These are phyloP conservation scores for Cardamine occulta DNA, from an alignment of 345 rosid species.

Conservation along the genomic window DNA sequence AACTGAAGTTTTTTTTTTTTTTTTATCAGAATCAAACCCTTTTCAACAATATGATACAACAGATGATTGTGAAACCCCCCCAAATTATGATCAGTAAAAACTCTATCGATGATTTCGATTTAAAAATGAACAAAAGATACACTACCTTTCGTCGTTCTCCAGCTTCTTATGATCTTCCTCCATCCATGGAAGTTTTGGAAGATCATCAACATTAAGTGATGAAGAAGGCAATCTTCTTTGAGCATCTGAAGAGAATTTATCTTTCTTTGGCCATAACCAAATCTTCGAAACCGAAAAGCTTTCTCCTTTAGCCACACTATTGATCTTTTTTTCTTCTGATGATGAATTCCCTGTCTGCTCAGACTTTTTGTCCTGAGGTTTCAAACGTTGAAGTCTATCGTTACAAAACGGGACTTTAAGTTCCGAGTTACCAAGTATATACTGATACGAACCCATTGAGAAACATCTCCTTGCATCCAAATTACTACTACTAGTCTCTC, in stretches of 20 bases:
- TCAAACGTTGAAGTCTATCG: constrained; percentile 29
- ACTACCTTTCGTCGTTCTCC: constrained; percentile 26
- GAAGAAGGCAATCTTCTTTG: constrained; percentile 60
- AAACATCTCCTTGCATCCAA: constrained; percentile 83
- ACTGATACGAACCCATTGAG: constrained; percentile 90
- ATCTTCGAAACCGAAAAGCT: constrained; percentile 87
- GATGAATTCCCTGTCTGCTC: constrained; percentile 49
- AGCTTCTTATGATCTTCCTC: constrained; percentile 52
- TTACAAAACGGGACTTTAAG: constrained; percentile 57
- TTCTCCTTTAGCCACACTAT: constrained; percentile 68
- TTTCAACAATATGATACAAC: constrained; percentile 43
- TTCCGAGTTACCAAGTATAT: constrained; percentile 69
- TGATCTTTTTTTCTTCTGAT: constrained; percentile 63
- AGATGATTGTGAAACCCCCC: constrained; percentile 25
- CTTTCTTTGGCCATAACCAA: constrained; percentile 88
- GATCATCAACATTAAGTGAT: constrained; percentile 52
- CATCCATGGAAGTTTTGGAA: constrained; percentile 77
- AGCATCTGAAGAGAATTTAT: constrained; percentile 57
- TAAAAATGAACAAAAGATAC: constrained; percentile 17
- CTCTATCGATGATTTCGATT: constrained; percentile 1
- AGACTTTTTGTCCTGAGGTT: constrained; percentile 33
- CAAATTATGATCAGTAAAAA: constrained; percentile 30
- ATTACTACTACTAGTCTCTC: constrained; percentile 84
- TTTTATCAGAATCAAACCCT: constrained; percentile 14
- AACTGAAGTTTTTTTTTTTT: constrained; percentile 24